These are phyloP conservation scores for Eimeria maxima DNA, from an alignment of 169 alveolate species.

Conservation along the genomic window DNA sequence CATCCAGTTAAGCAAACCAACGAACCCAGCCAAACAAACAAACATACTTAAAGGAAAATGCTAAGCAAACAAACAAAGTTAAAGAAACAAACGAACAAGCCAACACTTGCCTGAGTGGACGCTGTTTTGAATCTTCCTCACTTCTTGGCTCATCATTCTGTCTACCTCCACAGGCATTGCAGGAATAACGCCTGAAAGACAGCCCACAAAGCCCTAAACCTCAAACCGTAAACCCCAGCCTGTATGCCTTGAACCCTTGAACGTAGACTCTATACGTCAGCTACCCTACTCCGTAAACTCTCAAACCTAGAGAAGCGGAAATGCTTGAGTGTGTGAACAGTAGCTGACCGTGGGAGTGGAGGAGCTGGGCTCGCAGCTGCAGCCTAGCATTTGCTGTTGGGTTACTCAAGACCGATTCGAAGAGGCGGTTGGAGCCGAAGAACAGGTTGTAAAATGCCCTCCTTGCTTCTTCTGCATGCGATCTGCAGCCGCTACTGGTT, in stretches of 20 bases:
- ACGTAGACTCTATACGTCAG: background rate
- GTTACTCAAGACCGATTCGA: background rate
- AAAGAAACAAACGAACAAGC: background rate
- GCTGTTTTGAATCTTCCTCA: constrained; percentile 35
- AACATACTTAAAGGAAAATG: too few relatives aligned
- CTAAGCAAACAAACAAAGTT: background rate
- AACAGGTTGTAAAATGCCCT: background rate
- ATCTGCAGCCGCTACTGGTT: constrained; percentile 34
- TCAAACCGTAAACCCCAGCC: background rate
- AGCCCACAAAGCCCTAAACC: background rate
- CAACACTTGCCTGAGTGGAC: constrained; percentile 8
- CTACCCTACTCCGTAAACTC: background rate
- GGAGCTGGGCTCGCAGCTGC: constrained; percentile 28
- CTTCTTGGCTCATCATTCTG: background rate
- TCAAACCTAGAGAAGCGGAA: background rate
- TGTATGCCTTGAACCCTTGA: background rate
- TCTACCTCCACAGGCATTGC: background rate
- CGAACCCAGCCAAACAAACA: too few relatives aligned
- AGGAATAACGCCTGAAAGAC: constrained; percentile 25
- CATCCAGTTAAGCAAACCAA: too few relatives aligned
- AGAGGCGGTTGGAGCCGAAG: background rate
- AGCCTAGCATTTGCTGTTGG: background rate
- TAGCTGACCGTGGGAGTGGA: constrained; percentile 2
- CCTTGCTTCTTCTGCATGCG: constrained; percentile 20
- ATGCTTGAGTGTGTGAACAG: background rate